Base-by-base conservation (phyloP, 2,329 filamentous ascomycete genomes). In the Venturia aucupariae region DNA sequence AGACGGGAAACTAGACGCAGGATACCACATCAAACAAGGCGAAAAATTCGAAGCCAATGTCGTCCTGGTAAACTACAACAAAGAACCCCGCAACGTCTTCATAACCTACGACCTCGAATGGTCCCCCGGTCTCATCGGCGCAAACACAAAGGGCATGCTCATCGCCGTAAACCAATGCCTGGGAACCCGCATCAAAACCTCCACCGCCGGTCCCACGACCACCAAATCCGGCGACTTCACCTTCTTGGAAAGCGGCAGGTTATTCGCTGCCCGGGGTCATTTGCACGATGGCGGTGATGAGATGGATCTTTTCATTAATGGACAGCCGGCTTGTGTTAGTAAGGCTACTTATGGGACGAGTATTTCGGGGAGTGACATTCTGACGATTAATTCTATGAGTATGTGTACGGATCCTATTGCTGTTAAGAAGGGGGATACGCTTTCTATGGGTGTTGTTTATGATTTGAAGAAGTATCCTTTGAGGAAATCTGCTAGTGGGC, bases 11-110 rank as follows among this genome's bases (percentile, higher is more conserved):
- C 11, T 48, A 10, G 51, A 65, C 13, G 46, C 32, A 1, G 64
- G 64, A 4, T 65, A 64, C 51, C 44, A 64, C 27, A 35, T 65
- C 38, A 38, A 32, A 15, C 22, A 62, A 39, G 60, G 48, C 35
- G 64, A 59, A 7, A 59, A 54, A 24, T 60, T 65, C 60, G 35
- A 42, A 10, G 64, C 60, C 32, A 39, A 32, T 2, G 44, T 55
- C 27, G 60, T 65, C 35, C 27, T 65, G 10, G 64, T 65, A 19
- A 65, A 65, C 42, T 65, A 65, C 64, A 65, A 64, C 59, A 60
- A 64, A 24, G 64, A 65, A 39, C n/a, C 39, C 7, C 51, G 39
- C 11, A 15, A 35, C 22, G 59, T 65, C 19, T 38, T 35, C 30
- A 11, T 65, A 6, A 60, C 38, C 41, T 60, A 60, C 48, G 64